Evolutionary conservation across 768 basidiomycete genomes (phyloP).

Genomic region (Russula ochroleuca): DNA sequence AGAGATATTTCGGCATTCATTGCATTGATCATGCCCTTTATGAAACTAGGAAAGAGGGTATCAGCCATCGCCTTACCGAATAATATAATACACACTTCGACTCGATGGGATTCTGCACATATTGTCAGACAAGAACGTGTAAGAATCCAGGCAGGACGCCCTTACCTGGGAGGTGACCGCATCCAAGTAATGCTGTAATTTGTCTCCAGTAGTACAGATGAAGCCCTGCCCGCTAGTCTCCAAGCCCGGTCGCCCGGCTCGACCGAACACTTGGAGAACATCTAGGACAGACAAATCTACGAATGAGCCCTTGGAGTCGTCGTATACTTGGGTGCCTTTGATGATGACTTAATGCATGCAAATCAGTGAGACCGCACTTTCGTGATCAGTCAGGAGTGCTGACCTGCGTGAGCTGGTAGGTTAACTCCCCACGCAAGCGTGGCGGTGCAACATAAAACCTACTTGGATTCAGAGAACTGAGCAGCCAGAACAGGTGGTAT

Average conservation of each 20-base stretch:
- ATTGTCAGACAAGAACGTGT: conserved; percentile 8
- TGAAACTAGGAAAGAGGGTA: conserved; percentile 47
- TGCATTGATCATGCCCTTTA: conserved; percentile 78
- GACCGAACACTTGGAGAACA: conserved; percentile 95
- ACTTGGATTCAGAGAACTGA: conserved; percentile 12
- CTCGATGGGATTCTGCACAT: conserved; percentile 81
- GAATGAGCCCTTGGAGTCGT: conserved; percentile 84
- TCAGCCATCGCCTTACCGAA: not conserved
- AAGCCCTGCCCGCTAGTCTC: conserved; percentile 95
- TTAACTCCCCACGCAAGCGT: conserved; percentile 99
- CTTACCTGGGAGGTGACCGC: conserved; percentile 79
- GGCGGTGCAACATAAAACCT: conserved; percentile 98
- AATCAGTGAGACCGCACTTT: conserved; percentile 9
- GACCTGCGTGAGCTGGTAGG: conserved; percentile 93
- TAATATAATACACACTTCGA: conserved; percentile 61
- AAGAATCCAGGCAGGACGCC: conserved; percentile 4
- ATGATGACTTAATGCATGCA: conserved; percentile 61
- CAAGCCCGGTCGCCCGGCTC: conserved; percentile 84
- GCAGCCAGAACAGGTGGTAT: not conserved
- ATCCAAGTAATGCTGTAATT: conserved; percentile 85
- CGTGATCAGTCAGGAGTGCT: conserved; percentile 25
- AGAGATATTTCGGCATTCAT: conserved; percentile 94
- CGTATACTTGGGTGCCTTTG: conserved; percentile 97
- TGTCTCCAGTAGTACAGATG: conserved; percentile 93
- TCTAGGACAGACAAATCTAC: conserved; percentile 92